Evolutionary conservation across 805 yeast species (phyloP), one percentile per base, ranked within the genome.

Genomic region (Lachancea sp.): DNA sequence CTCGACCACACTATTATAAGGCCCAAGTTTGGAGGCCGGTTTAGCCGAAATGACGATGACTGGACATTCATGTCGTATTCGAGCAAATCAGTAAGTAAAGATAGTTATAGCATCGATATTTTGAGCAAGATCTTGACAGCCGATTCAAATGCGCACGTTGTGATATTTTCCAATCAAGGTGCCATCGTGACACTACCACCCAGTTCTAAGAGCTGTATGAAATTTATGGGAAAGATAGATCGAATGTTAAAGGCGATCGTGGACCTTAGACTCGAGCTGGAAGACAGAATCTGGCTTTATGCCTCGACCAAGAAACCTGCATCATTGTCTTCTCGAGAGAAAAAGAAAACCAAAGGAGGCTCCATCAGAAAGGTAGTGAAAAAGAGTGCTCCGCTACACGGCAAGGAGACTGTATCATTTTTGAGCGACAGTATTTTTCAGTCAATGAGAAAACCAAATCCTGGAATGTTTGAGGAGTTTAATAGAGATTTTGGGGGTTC

Each of bases 111-210:
- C 49, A 9, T 20, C 12, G 39, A 35, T 22, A 12, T 8, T 8
- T 13, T 36, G 17, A 24, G 22, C 2, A 20, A 29, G 2, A 19
- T 36, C 8, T 28, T 36, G 32, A 28, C 12, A 8, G 13, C 11
- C 7, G 25, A 36, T 29, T 45, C 45, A 3, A 52, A 56, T 8
- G 64, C 66, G 34, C 46, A 72, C 1, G 49, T 88, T 3, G 89
- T 81, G 3, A 73, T 90, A 1, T 85, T 90, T 57, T 77, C 96
- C 1, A 90, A 90, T 56, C 98, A 90, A 59, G 95, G 90, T 16
- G 82, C 78, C 0, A 55, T 60, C 2, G 37, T 58, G 3, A 47
- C 59, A 2, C 50, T 47, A 5, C 65, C 64, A 8, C 37, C 48
- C 9, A 54, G 43, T 18, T 56, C 63, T 4, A 61, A 60, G 42